Evolutionary conservation across 192 early-diverging fungal species (phyloP), one percentile per base, ranked within the genome.

Genomic region (Linnemannia hyalina): DNA sequence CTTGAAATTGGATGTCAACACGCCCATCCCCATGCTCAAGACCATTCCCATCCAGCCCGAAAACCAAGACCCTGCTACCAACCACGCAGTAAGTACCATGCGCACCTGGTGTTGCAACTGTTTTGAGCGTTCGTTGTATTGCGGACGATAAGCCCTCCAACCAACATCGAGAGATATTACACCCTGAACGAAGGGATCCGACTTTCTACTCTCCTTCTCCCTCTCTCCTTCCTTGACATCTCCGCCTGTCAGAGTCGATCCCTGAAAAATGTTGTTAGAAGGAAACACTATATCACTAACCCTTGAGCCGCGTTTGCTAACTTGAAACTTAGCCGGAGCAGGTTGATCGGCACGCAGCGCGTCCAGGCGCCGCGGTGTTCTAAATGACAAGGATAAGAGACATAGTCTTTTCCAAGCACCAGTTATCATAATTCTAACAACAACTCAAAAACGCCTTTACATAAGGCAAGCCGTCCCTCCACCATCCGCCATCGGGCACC

Each of bases 1-100:
- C 40, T 36, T 85, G 42, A 85, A 85, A 68, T 42, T 85, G 52
- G 82, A 85, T 55, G 32, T 85, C 72, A 85, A 80, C 46, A 57
- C 82, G n/a, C 82, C 82, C 26, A 85, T 85, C 77, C 82, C 82
- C 8, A 79, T 72, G 69, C 82, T 85, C 77, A 85, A 85, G 68
- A 85, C 82, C 20, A 76, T 85, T 29, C 74, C 77, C 16, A 65
- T 85, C 77, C 77, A 76, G 32, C 72, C 76, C 8, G 82, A 85
- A 57, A 75, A 85, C 74, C 77, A 63, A 54, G 82, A 79, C 44
- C 52, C 40, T 15, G 38, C 65, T 16, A 49, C 49, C 49, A 22
- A 76, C 60, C 63, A 42, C 54, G 77, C 68, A 29, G 82, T 85
- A 78, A 75, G 81, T 80, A 36, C 68, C 18, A 52, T 22, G 20